Evolutionary conservation across 495 filamentous ascomycete species (phyloP), one percentile per base, ranked within the genome.

Genomic region (Trichoderma orchidacearum): DNA sequence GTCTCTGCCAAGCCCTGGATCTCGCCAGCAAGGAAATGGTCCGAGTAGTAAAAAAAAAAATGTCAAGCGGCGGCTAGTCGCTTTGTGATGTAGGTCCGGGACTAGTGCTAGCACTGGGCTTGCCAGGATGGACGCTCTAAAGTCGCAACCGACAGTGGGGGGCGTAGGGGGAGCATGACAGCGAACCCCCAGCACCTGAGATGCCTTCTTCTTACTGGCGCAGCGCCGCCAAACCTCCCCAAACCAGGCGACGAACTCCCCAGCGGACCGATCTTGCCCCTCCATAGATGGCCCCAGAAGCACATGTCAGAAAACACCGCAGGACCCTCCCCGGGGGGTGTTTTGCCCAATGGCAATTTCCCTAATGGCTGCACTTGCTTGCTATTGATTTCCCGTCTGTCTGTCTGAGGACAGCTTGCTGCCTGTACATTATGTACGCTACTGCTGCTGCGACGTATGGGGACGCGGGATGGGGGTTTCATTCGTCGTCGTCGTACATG

Each of bases 251-350:
- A 48, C 41, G 41, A 48, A 48, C 41, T 48, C 18, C 18, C 41
- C 18, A 11, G 41, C 41, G 41, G 41, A 25, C 41, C 41, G 41
- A 48, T 48, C 41, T n/a, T 48, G 41, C 41, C 41, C 41, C 41
- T 48, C 41, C 41, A 12, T 11, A 15, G 34, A 36, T 36, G 34
- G 34, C 34, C 34, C 34, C 38, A 21, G 38, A 48, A 48, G 41
- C 41, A 48, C 41, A 48, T 48, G 41, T 48, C 41, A 48, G 41
- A 48, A 48, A 48, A 48, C 41, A 48, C 41, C 41, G 41, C 41
- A 48, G 27, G 41, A n/a, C n/a, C n/a, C n/a, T n/a, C 41, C 27
- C 41, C 41, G 41, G 41, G 41, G 41, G 41, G 41, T 27, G 41
- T 48, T n/a, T n/a, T n/a, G n/a, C 18, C 38, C 38, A 48, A 48